Evolutionary conservation across 2,329 filamentous ascomycete genomes (phyloP).

Genomic region (Epichloe amarillans): DNA sequence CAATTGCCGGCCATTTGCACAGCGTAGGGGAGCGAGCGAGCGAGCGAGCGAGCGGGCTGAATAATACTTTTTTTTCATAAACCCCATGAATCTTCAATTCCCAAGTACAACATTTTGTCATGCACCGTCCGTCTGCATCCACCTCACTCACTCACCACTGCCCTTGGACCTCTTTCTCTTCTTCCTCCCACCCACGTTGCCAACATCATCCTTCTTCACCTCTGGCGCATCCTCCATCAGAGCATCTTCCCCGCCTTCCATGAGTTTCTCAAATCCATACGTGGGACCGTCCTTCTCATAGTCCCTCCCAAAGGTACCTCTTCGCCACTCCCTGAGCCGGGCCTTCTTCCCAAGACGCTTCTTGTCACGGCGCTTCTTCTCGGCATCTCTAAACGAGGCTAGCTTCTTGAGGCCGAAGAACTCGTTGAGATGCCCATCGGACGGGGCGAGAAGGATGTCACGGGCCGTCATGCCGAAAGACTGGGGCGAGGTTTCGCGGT

Average conservation of each 20-base stretch:
- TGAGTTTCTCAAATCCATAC: conserved; percentile 37
- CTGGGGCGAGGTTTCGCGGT: conserved; percentile 85
- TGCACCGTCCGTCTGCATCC: too few relatives aligned
- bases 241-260: conserved; percentile 15
- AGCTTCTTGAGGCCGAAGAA: conserved; percentile 93
- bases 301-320: conserved; percentile 47
- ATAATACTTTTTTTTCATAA: too few relatives aligned
- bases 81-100: too few relatives aligned
- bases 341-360: conserved; percentile 90
- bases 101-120: too few relatives aligned
- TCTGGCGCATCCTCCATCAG: neutral
- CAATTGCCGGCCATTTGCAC: too few relatives aligned
- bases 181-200: conserved; percentile 25
- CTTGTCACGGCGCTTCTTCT: conserved; percentile 80
- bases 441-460: conserved; percentile 81
- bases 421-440: conserved; percentile 74
- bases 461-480: conserved; percentile 78
- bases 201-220: conserved; percentile 7
- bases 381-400: conserved; percentile 72
- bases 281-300: conserved; percentile 43
- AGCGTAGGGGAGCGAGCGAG: too few relatives aligned
- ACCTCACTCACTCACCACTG: too few relatives aligned
- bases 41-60: too few relatives aligned
- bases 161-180: conserved; percentile 40
- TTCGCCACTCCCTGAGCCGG: conserved; percentile 72